Base-by-base conservation (phyloP, 2,329 filamentous ascomycete genomes). In the Emericellopsis cladophorae region DNA sequence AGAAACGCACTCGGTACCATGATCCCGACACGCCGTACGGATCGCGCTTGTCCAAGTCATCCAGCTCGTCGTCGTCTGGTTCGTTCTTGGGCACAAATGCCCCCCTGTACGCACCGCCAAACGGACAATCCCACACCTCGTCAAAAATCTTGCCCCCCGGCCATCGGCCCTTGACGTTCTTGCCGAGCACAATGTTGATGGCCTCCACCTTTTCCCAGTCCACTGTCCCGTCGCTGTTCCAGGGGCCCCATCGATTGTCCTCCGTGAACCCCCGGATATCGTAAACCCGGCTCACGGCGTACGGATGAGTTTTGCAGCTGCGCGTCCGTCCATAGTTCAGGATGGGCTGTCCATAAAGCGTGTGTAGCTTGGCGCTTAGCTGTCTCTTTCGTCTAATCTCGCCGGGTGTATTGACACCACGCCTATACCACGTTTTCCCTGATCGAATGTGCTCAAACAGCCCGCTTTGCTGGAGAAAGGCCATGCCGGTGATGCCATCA, bases 191-290 rank as follows among this genome's bases (percentile, higher is more conserved):
- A 4, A 88, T 64, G 67, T 87, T 74, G 41, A 87, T 73, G 8
- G 81, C 78, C 57, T 89, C 84, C 10, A 88, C 61, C 61, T 84
- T 85, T 57, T 89, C 82, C 84, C 84, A 90, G 57, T 90, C 83
- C 0, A 85, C 79, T 3, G 65, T 69, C 2, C 71, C 74, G 51
- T 88, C 82, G 39, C 73, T 63, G 51, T 71, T 61, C 50, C 85
- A 89, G 0, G 84, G 84, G 0, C 84, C 84, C 83, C 84, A 89
- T 31, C 67, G 55, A 1, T 72, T 80, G 22, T 58, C 55, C 2
- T 62, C 54, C 0, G 73, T 81, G 56, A 86, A 84, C 47, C 80
- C 70, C 1, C 84, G 68, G 37, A 89, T 59, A 52, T 89, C 83
- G 48, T 89, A 90, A 4, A 89, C 81, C 45, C 75, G 74, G 36